A percentile compares a stretch with the other conserved stretches of the same genome.
Conservation (phyloP, 2,329 filamentous ascomycete genomes). For the Fusarium clavum region DNA sequence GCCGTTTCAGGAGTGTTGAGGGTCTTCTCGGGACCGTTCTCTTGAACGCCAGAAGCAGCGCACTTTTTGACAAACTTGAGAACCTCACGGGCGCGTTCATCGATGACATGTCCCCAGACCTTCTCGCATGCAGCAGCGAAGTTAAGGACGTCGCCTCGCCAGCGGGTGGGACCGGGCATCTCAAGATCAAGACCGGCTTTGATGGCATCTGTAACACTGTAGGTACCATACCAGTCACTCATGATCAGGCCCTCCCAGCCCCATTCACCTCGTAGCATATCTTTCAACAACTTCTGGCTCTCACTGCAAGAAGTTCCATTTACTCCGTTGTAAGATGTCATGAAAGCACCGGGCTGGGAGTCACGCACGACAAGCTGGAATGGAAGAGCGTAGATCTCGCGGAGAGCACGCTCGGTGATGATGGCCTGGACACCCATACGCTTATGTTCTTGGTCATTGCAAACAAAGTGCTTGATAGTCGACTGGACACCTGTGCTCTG, state of each 20-base stretch:
- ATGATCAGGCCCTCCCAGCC: constrained; percentile 68
- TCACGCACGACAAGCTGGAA: constrained; percentile 68
- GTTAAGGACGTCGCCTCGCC: constrained; percentile 63
- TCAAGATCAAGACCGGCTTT: constrained; percentile 68
- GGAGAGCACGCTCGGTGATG: constrained; percentile 65
- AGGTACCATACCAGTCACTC: constrained; percentile 71
- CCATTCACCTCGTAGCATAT: constrained; percentile 67
- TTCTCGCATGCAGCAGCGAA: constrained; percentile 68
- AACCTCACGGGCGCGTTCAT: constrained; percentile 68
- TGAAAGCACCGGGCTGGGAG: constrained; percentile 63
- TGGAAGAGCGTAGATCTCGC: constrained; percentile 69
- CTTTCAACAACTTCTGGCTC: constrained; percentile 62
- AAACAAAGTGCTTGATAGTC: constrained; percentile 70
- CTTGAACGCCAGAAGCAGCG: constrained; percentile 64
- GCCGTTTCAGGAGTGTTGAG: constrained; percentile 71
- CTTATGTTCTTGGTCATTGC: constrained; percentile 71
- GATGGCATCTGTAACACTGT: constrained; percentile 63
- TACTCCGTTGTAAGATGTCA: constrained; percentile 70
- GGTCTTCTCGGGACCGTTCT: constrained; percentile 64
- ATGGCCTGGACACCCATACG: constrained; percentile 67
- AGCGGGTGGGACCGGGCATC: constrained; percentile 68
- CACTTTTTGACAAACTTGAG: constrained; percentile 70
- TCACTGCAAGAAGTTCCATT: constrained; percentile 68
- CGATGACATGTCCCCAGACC: constrained; percentile 64
- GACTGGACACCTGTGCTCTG: constrained; percentile 67